phyloP scores from a whole-genome alignment of 257 asterid genomes.

The Voacanga thouarsii region DNA sequence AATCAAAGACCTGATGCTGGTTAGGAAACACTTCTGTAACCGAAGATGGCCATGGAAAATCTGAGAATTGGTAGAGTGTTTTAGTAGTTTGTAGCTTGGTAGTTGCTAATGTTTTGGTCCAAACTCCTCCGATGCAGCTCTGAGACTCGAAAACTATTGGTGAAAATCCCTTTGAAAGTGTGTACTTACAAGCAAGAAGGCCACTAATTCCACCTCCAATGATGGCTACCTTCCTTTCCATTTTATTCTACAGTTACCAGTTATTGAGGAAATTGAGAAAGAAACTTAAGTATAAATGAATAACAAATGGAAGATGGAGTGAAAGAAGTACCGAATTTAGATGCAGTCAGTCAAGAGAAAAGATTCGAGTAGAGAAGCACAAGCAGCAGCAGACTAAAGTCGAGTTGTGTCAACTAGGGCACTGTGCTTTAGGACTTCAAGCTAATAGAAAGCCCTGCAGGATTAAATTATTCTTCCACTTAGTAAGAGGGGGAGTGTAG shows the following conservation, averaged over 20 bases:
- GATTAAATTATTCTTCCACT: too few species aligned
- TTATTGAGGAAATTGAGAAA: not conserved
- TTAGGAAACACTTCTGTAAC: slow-evolving; percentile 33
- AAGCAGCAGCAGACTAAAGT: too few species aligned
- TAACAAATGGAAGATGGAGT: too few species aligned
- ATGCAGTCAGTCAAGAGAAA: too few species aligned
- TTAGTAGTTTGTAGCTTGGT: slow-evolving; percentile 42
- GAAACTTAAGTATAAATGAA: too few species aligned
- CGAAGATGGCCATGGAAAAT: slow-evolving; percentile 52
- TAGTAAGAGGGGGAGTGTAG: too few species aligned
- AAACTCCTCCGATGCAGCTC: slow-evolving; percentile 38
- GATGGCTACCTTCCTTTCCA: slow-evolving; percentile 37
- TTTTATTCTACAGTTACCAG: not conserved
- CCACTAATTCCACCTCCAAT: slow-evolving; percentile 63
- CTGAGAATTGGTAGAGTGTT: slow-evolving; percentile 42
- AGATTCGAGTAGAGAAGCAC: too few species aligned
- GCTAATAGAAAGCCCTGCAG: too few species aligned
- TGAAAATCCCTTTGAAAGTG: slow-evolving; percentile 39
- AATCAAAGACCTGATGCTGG: slow-evolving; percentile 24
- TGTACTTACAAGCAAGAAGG: slow-evolving; percentile 51
- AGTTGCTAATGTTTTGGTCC: slow-evolving; percentile 16
- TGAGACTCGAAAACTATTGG: slow-evolving; percentile 46
- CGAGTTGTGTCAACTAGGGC: too few species aligned
- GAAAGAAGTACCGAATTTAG: too few species aligned
- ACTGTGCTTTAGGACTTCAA: too few species aligned